phyloP scores from a whole-genome alignment of 352 stramenopile species.

The Phytophthora sp. region DNA sequence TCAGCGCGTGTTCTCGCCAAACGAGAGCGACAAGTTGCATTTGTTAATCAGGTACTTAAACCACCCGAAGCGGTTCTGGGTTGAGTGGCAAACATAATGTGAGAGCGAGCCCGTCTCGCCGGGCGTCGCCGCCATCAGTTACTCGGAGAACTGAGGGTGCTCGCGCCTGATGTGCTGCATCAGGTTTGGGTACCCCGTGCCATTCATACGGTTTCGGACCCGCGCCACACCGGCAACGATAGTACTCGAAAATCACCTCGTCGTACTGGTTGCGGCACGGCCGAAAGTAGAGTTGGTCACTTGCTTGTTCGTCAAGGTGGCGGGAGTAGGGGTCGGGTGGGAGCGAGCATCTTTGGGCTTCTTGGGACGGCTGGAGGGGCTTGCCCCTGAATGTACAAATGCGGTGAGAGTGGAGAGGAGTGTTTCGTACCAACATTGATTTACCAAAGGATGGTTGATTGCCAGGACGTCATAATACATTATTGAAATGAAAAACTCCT shows the following conservation, averaged over 20 bases:
- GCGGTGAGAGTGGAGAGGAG: background rate
- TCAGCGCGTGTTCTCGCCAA: no score
- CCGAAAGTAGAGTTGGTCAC: slow-evolving; percentile 13
- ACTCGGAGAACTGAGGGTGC: slow-evolving; percentile 1
- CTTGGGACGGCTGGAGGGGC: background rate
- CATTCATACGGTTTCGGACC: slow-evolving; percentile 14
- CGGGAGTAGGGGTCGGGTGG: background rate
- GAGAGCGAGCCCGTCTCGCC: slow-evolving; percentile 8
- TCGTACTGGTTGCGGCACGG: slow-evolving; percentile 24
- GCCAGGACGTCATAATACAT: background rate
- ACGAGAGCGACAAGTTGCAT: slow-evolving; percentile 16
- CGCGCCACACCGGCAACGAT: slow-evolving; percentile 8
- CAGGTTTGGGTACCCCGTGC: slow-evolving; percentile 17
- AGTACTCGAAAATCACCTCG: slow-evolving; percentile 24
- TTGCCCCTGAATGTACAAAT: background rate
- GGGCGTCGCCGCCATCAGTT: slow-evolving; percentile 16
- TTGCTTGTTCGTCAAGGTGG: slow-evolving; percentile 15
- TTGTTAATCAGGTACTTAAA: no score
- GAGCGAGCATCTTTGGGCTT: background rate
- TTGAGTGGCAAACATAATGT: slow-evolving; percentile 11
- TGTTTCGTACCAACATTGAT: background rate
- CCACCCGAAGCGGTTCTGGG: slow-evolving; percentile 9
- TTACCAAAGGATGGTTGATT: background rate
- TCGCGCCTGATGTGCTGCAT: slow-evolving; percentile 19
- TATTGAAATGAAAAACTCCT: background rate